Evolutionary conservation across 2,329 filamentous ascomycete genomes (phyloP).

Genomic region (Paracorniculantispora psalliotae): DNA sequence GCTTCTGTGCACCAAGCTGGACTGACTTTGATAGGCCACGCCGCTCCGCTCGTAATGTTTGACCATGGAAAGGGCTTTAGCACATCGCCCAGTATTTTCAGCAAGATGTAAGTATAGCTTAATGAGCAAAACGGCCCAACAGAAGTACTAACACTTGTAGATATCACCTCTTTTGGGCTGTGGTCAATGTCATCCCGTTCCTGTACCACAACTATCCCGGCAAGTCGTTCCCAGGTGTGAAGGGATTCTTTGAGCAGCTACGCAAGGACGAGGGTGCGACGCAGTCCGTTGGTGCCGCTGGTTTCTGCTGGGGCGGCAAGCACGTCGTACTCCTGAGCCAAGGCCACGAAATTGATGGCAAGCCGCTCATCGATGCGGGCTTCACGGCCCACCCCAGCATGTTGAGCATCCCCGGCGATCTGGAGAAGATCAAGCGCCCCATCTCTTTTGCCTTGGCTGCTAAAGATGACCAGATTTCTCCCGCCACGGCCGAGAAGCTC

Average conservation of each 20-base stretch:
- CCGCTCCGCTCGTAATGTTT: conserved; percentile 28
- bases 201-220: conserved; percentile 26
- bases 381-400: conserved; percentile 51
- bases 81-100: conserved; percentile 18
- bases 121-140: background rate
- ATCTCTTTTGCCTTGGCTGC: conserved; percentile 43
- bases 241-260: conserved; percentile 32
- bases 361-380: conserved; percentile 43
- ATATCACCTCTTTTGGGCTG: conserved; percentile 21
- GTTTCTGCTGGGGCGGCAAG: conserved; percentile 61
- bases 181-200: conserved; percentile 28
- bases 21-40: conserved; percentile 20
- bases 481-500: conserved; percentile 28
- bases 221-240: conserved; percentile 30
- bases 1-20: background rate
- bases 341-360: conserved; percentile 26
- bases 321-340: conserved; percentile 46
- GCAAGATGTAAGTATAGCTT: conserved; percentile 24
- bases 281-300: conserved; percentile 45
- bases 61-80: conserved; percentile 24
- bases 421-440: conserved; percentile 39
- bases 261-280: conserved; percentile 26
- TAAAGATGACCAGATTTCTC: conserved; percentile 35
- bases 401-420: conserved; percentile 42
- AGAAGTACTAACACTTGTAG: conserved; percentile 14